A percentile compares a stretch with the other conserved stretches of the same genome.
Evolutionary conservation across 768 basidiomycete genomes (phyloP).

Genomic region (Lactarius hengduanensis): DNA sequence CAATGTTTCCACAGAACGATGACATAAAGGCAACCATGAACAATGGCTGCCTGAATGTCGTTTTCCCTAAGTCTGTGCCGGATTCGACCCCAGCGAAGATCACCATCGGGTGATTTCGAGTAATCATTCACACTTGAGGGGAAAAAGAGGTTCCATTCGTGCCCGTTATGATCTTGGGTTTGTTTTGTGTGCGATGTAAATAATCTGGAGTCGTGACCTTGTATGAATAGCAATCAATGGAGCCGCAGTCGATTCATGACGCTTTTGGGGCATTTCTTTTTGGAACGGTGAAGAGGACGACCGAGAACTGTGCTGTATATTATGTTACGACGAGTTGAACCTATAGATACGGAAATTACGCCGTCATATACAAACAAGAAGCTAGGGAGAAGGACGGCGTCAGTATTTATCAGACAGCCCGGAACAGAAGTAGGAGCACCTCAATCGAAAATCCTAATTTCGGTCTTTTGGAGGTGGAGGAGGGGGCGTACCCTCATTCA

Average conservation of each 20-base stretch:
- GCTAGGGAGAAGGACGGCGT: not conserved
- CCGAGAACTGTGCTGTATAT: not conserved
- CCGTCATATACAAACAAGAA: not conserved
- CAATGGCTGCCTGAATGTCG: slow-evolving; percentile 35
- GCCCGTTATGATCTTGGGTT: not conserved
- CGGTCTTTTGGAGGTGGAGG: slow-evolving; percentile 14
- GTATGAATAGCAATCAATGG: not conserved
- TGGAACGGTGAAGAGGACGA: not conserved
- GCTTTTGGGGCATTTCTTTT: not conserved
- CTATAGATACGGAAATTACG: no score
- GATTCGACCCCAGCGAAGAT: slow-evolving; percentile 18
- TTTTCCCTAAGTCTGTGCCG: slow-evolving; percentile 32
- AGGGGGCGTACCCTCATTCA: not conserved
- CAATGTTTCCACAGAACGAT: slow-evolving; percentile 28
- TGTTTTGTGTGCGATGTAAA: not conserved
- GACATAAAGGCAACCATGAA: slow-evolving; percentile 35
- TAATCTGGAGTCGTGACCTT: not conserved
- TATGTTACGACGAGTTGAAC: not conserved
- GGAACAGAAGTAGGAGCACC: slow-evolving; percentile 1
- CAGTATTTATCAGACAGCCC: not conserved
- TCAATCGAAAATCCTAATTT: not conserved
- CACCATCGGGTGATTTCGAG: slow-evolving; percentile 12
- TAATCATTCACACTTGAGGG: not conserved
- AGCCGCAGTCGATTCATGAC: not conserved
- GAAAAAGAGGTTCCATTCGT: not conserved